Evolutionary conservation across 108 stramenopile genomes (phyloP).

Genomic region (Nitzschia sp.): DNA sequence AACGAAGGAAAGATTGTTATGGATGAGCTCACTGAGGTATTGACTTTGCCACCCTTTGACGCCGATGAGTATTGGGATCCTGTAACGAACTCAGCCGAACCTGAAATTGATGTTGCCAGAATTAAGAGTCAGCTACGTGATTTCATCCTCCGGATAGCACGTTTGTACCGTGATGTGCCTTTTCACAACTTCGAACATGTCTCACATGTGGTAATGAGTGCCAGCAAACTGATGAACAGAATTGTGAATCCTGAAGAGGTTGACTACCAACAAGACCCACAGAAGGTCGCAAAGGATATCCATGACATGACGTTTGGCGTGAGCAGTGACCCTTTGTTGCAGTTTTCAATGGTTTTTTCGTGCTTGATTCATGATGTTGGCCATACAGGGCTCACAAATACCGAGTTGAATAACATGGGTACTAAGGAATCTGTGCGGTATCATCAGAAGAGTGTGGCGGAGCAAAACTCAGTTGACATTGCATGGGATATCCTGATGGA

Average conservation of each 20-base stretch:
- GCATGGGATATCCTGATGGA: slow-evolving; percentile 46
- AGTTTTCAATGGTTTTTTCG: slow-evolving; percentile 41
- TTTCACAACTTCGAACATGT: slow-evolving; percentile 72
- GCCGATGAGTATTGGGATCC: too few species aligned
- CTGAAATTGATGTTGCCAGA: too few species aligned
- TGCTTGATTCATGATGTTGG: slow-evolving; percentile 46
- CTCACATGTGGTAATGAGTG: slow-evolving; percentile 48
- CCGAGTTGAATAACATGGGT: slow-evolving; percentile 23
- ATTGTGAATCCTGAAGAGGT: slow-evolving; percentile 38
- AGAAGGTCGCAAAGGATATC: slow-evolving; percentile 17
- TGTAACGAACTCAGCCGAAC: too few species aligned
- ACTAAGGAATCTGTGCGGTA: slow-evolving; percentile 25
- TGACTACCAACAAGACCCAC: slow-evolving; percentile 13
- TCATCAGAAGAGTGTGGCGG: slow-evolving; percentile 35
- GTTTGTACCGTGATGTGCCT: slow-evolving; percentile 30
- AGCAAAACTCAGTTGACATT: slow-evolving; percentile 37
- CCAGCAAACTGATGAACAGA: slow-evolving; percentile 29
- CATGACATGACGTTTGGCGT: slow-evolving; percentile 21
- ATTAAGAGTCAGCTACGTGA: background rate
- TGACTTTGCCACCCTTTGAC: slow-evolving; percentile 6
- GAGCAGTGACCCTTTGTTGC: slow-evolving; percentile 34
- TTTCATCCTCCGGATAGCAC: background rate
- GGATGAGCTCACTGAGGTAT: slow-evolving; percentile 5
- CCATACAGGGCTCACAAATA: slow-evolving; percentile 41
- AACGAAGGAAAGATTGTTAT: slow-evolving; percentile 1